These are phyloP conservation scores for Endocladia muricata DNA, from an alignment of 31 red algal species.

Conservation along the genomic window DNA sequence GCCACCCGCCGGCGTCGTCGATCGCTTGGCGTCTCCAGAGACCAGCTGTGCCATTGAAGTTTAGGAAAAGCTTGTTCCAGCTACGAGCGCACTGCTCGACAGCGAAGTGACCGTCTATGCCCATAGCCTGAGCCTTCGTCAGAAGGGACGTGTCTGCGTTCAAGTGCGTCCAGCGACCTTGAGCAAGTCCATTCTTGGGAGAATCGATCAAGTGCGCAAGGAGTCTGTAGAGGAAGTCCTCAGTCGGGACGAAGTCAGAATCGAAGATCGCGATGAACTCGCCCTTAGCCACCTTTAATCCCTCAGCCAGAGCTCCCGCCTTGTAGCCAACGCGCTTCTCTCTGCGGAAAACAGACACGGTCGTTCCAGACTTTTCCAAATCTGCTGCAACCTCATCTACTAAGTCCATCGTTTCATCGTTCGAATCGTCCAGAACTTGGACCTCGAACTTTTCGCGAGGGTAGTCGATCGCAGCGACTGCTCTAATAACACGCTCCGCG, in stretches of 20 bases:
- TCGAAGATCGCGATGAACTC: constrained; percentile 39
- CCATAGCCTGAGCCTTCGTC: constrained; percentile 23
- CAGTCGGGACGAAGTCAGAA: constrained; percentile 24
- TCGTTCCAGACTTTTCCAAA: neutral
- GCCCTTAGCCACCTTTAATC: neutral
- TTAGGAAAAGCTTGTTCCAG: neutral
- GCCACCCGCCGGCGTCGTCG: constrained; percentile 30
- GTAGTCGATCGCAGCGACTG: constrained; percentile 10
- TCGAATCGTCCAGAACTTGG: constrained; percentile 45
- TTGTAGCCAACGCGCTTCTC: constrained; percentile 25
- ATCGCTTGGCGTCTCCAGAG: constrained; percentile 28
- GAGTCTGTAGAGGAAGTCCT: constrained; percentile 1
- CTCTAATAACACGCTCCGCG: constrained; percentile 21
- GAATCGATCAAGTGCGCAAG: constrained; percentile 14
- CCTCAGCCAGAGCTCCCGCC: constrained; percentile 29
- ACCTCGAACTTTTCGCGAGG: constrained; percentile 28
- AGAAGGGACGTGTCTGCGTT: constrained; percentile 11
- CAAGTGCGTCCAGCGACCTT: constrained; percentile 28
- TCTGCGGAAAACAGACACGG: constrained; percentile 1
- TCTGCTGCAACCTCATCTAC: neutral
- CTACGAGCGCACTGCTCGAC: constrained; percentile 18
- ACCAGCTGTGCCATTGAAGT: constrained; percentile 46
- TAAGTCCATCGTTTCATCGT: constrained; percentile 28
- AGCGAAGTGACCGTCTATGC: constrained; percentile 29
- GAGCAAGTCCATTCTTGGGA: constrained; percentile 4